A percentile compares a stretch with the other conserved stretches of the same genome.
phyloP scores from a whole-genome alignment of 106 monocot genomes.

The Dioscorea alata region DNA sequence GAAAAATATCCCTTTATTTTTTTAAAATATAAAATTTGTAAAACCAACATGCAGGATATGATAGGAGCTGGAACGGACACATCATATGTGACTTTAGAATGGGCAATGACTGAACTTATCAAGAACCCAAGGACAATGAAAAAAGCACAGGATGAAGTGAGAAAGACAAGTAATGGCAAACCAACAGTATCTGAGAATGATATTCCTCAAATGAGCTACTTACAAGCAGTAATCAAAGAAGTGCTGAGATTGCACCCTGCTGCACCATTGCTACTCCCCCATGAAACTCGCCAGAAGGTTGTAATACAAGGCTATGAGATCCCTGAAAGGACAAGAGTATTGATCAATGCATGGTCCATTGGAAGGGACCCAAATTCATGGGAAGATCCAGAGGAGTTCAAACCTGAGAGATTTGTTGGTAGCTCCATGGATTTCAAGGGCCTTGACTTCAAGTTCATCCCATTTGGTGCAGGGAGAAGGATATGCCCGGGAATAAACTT shows the following conservation, averaged over 20 bases:
- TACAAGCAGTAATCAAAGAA: conserved; percentile 14
- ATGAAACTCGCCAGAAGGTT: background rate
- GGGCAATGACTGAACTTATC: conserved; percentile 9
- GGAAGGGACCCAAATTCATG: background rate
- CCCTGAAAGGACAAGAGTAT: background rate
- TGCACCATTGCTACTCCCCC: conserved; percentile 5
- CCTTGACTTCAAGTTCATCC: background rate
- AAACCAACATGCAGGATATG: conserved; percentile 8
- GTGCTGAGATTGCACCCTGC: conserved; percentile 2
- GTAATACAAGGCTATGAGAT: background rate
- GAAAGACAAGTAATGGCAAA: background rate
- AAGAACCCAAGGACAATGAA: conserved; percentile 6
- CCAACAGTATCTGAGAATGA: background rate
- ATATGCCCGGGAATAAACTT: conserved; percentile 20
- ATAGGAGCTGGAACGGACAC: conserved; percentile 7
- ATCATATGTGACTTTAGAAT: background rate
- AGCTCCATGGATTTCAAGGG: conserved; percentile 7
- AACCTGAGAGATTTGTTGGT: conserved; percentile 2
- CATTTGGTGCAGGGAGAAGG: conserved; percentile 16
- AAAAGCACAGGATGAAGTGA: conserved; percentile 2
- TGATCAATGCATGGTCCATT: conserved; percentile 6
- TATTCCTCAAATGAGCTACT: background rate
- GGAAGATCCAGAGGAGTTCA: conserved; percentile 5
- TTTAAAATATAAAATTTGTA: too few relatives aligned
- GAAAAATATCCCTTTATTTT: too few relatives aligned